A percentile compares a stretch with the other conserved stretches of the same genome.
Evolutionary conservation across 1,284 basidiomycete genomes (phyloP).

Genomic region (Phellinidium pouzarii): DNA sequence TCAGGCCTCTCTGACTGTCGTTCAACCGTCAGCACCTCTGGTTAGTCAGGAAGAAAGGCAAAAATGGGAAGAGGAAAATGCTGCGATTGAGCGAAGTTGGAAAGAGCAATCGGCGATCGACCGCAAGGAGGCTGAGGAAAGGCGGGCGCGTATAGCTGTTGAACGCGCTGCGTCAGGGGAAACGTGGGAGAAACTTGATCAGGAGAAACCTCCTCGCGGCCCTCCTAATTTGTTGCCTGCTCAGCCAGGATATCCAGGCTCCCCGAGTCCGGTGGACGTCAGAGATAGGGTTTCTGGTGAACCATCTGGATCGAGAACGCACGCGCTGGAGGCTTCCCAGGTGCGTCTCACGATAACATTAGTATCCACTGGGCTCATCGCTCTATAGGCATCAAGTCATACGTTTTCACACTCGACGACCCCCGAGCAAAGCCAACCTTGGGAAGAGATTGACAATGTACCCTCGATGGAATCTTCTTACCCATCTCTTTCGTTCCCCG

Average conservation of each 20-base stretch:
- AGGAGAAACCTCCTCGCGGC: slow-evolving; percentile 18
- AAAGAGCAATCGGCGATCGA: slow-evolving; percentile 66
- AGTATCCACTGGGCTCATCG: slow-evolving; percentile 23
- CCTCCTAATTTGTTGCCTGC: slow-evolving; percentile 23
- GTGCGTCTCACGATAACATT: slow-evolving; percentile 18
- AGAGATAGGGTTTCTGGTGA: slow-evolving; percentile 42
- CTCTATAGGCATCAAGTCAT: slow-evolving; percentile 1
- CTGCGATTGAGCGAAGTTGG: slow-evolving; percentile 66
- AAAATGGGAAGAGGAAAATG: slow-evolving; percentile 53
- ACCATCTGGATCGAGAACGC: slow-evolving; percentile 27
- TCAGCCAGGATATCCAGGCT: slow-evolving; percentile 21
- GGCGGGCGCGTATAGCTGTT: slow-evolving; percentile 65
- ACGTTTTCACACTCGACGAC: slow-evolving; percentile 25
- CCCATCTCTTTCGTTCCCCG: slow-evolving; percentile 68
- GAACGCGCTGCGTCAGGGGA: slow-evolving; percentile 34
- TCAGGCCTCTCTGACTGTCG: neutral
- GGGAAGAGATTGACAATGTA: slow-evolving; percentile 53
- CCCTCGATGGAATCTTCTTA: slow-evolving; percentile 62
- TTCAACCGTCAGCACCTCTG: neutral
- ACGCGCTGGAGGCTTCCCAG: neutral
- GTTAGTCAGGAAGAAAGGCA: slow-evolving; percentile 22
- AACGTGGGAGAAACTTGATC: slow-evolving; percentile 23
- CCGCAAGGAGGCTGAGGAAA: slow-evolving; percentile 66
- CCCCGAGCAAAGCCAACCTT: slow-evolving; percentile 47
- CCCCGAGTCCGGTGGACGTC: slow-evolving; percentile 35